Percentiles rank a stretch among this genome's conserved stretches.
Conservation (phyloP, 2,329 filamentous ascomycete genomes). For the Ceratocystis harringtonii region DNA sequence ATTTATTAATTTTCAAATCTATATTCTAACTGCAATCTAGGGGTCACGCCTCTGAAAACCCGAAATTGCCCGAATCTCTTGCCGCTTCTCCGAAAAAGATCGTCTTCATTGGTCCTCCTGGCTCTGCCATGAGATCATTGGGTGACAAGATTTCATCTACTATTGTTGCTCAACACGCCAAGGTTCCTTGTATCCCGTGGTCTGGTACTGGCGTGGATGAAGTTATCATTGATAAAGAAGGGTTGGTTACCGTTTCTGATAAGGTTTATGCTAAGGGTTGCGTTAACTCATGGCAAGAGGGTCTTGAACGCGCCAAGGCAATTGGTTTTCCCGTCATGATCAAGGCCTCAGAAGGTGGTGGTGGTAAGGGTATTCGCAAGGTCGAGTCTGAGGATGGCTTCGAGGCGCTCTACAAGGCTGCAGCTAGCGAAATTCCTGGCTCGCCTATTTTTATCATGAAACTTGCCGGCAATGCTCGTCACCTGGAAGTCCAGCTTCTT, state of each 20-base stretch:
- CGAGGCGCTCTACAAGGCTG: slow-evolving; percentile 77
- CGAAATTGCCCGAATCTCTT: slow-evolving; percentile 87
- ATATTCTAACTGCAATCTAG: slow-evolving; percentile 27
- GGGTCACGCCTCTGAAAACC: slow-evolving; percentile 98
- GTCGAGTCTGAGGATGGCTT: slow-evolving; percentile 76
- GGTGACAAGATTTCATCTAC: slow-evolving; percentile 99
- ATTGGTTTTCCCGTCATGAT: slow-evolving; percentile 99
- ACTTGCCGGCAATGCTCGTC: slow-evolving; percentile 85
- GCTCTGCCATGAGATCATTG: slow-evolving; percentile 95
- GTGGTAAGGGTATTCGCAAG: slow-evolving; percentile 98
- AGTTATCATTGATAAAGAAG: slow-evolving; percentile 62
- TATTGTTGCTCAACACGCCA: slow-evolving; percentile 93
- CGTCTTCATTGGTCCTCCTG: slow-evolving; percentile 94
- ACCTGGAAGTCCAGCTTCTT: slow-evolving; percentile 92
- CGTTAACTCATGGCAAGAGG: slow-evolving; percentile 78
- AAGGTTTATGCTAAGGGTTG: slow-evolving; percentile 80
- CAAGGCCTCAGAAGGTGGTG: slow-evolving; percentile 98
- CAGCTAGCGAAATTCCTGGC: slow-evolving; percentile 91
- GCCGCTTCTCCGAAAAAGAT: slow-evolving; percentile 97
- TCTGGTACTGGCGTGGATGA: slow-evolving; percentile 81
- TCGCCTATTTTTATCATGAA: slow-evolving; percentile 99
- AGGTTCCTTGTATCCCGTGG: slow-evolving; percentile 98
- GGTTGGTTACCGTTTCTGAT: slow-evolving; percentile 84
- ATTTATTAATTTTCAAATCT: slow-evolving; percentile 4
- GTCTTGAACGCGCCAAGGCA: slow-evolving; percentile 66